Conservation (phyloP, 257 asterid genomes). For the Solanum peruvianum region DNA sequence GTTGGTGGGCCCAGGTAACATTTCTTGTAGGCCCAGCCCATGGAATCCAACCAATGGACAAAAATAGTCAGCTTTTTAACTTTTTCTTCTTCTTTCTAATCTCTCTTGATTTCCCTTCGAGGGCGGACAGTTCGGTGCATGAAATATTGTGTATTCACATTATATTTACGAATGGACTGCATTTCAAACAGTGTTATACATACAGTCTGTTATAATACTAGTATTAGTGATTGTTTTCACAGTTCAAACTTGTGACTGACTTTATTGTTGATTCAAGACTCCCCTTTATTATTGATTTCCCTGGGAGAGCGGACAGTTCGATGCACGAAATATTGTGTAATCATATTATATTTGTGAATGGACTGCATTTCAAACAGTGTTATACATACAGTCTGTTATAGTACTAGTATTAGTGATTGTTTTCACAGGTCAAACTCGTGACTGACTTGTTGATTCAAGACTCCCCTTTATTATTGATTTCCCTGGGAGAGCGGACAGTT, state of each 20-base stretch:
- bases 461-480: neutral
- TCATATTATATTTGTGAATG: neutral
- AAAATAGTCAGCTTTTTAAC: neutral
- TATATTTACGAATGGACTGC: neutral
- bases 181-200: neutral
- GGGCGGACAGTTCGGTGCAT: neutral
- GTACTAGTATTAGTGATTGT: neutral
- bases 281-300: neutral
- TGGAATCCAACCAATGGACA: neutral
- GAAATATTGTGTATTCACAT: neutral
- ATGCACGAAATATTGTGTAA: neutral
- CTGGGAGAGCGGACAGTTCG: neutral
- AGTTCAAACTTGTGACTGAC: fast-evolving
- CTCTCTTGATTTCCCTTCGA: neutral
- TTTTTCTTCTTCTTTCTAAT: neutral
- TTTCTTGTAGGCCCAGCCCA: neutral
- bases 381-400: neutral
- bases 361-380: neutral
- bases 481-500: neutral
- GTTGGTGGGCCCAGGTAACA: neutral
- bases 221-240: neutral
- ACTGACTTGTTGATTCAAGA: neutral
- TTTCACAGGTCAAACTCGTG: fast-evolving
- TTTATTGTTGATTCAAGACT: neutral
- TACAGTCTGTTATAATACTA: neutral